Conservation (phyloP, 306 rosid species). For the Inga laurina region DNA sequence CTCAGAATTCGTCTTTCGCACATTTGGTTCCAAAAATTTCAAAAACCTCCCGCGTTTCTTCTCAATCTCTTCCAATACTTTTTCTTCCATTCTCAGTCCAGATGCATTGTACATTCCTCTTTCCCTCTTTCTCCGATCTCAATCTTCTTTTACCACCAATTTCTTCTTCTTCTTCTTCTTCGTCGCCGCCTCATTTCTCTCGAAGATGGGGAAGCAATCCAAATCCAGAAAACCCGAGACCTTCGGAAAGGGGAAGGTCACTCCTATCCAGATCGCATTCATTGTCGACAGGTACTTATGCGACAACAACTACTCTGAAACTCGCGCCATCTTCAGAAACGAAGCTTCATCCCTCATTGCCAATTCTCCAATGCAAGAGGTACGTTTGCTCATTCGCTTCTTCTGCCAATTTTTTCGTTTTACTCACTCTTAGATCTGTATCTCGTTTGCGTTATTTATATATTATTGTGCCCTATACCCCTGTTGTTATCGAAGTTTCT, state of each 20-base stretch:
- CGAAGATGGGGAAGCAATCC: slow-evolving; percentile 65
- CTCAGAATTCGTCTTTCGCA: not conserved
- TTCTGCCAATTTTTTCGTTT: not conserved
- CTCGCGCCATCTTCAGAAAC: slow-evolving; percentile 61
- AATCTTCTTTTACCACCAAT: not conserved
- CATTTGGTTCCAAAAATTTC: slow-evolving; percentile 34
- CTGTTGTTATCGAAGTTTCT: not conserved
- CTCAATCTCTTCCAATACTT: not conserved
- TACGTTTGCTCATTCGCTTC: slow-evolving; percentile 13
- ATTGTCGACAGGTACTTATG: slow-evolving; percentile 75
- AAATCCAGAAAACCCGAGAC: slow-evolving; percentile 44
- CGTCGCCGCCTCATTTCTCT: not conserved
- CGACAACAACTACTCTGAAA: slow-evolving; percentile 55
- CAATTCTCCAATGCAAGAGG: slow-evolving; percentile 68
- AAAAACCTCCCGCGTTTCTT: slow-evolving; percentile 52
- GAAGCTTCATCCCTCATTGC: slow-evolving; percentile 76
- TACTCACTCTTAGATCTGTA: not conserved
- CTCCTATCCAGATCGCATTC: slow-evolving; percentile 79
- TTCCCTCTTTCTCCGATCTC: not conserved
- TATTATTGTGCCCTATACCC: not conserved
- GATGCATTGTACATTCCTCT: not conserved
- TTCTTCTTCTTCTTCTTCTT: not conserved
- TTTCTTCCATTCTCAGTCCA: slow-evolving; percentile 32
- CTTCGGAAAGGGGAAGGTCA: slow-evolving; percentile 58
- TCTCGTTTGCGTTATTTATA: not conserved